These are phyloP conservation scores for Magnaporthiopsis rhizophila DNA, from an alignment of 2,329 filamentous ascomycete species.

Conservation along the genomic window DNA sequence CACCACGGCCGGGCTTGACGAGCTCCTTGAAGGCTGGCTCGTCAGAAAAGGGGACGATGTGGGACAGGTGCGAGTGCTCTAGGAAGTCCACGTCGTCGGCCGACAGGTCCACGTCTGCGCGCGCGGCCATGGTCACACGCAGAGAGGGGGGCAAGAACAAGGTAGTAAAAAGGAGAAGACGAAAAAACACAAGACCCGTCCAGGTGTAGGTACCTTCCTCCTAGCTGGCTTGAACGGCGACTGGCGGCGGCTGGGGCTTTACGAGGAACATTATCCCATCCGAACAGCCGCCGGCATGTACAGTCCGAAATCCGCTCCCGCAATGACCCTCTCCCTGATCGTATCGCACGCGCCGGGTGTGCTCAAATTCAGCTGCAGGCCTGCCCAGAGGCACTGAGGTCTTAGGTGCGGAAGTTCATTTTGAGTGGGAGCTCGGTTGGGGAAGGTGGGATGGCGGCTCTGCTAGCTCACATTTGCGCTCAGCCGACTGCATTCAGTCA, in stretches of 20 bases:
- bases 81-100: conserved; percentile 37
- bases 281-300: not conserved
- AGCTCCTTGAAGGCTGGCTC: conserved; percentile 44
- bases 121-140: conserved; percentile 16
- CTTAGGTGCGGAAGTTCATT: not conserved
- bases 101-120: conserved; percentile 22
- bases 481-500: no score
- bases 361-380: not conserved
- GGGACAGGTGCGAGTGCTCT: conserved; percentile 51
- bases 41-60: conserved; percentile 51
- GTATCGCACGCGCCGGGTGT: not conserved
- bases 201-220: not conserved
- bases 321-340: not conserved
- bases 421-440: not conserved
- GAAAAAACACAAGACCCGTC: not conserved
- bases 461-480: not conserved
- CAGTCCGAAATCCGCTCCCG: not conserved
- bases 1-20: conserved; percentile 32
- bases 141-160: not conserved
- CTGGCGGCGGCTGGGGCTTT: not conserved
- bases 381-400: not conserved
- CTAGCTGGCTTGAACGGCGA: not conserved
- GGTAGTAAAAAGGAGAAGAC: not conserved
- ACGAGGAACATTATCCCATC: not conserved
- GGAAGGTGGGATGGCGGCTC: not conserved